These are phyloP conservation scores for Polysphondylium violaceum DNA, from an alignment of 78 protist genomes.

Conservation along the genomic window DNA sequence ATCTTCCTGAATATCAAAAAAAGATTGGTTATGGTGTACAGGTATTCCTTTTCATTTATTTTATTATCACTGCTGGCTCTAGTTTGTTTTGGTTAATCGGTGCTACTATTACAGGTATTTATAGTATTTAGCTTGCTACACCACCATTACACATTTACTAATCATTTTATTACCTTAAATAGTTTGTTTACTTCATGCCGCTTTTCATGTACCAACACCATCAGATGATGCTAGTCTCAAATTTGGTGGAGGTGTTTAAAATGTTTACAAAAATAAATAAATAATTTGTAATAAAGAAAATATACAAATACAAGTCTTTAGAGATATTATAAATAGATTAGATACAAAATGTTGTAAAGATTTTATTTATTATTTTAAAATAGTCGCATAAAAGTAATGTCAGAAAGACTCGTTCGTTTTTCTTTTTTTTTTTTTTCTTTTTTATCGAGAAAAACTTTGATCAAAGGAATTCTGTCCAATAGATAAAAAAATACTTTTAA, in stretches of 20 bases:
- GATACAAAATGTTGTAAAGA: no score
- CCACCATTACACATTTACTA: background rate
- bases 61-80: conserved; percentile 45
- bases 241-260: conserved; percentile 44
- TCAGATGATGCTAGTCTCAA: conserved; percentile 24
- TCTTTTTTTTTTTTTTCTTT: no score
- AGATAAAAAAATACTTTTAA: no score
- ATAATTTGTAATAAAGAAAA: no score
- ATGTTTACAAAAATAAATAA: background rate
- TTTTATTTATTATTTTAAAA: no score
- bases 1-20: conserved; percentile 46
- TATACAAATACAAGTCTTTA: conserved; percentile 13
- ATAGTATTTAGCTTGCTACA: background rate
- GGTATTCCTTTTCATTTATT: conserved; percentile 49
- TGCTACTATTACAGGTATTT: conserved; percentile 42
- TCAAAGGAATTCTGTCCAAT: no score
- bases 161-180: background rate
- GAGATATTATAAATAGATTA: background rate
- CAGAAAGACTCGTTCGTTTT: no score
- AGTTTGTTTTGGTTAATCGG: conserved; percentile 67
- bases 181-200: conserved; percentile 56
- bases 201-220: conserved; percentile 63
- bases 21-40: conserved; percentile 69
- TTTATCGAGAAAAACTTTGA: no score
- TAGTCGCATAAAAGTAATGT: no score